Evolutionary conservation across 179 eudicot species (phyloP), one percentile per base, ranked within the genome.

Genomic region (Vitellaria paradoxa): DNA sequence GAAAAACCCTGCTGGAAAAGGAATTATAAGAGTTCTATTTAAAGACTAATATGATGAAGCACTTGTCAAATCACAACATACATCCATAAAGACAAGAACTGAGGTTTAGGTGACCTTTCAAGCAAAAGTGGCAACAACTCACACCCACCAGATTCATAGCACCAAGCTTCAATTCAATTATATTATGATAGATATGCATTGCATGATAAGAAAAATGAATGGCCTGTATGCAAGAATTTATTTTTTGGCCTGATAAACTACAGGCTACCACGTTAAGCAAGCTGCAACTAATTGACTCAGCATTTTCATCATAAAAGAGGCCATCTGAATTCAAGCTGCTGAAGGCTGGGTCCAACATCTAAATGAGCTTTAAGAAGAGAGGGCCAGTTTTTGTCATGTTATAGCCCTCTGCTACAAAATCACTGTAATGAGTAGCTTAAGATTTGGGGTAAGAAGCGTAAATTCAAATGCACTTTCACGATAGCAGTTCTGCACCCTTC

Each of bases 81-180:
- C 78, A 47, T 30, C 1, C 5, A 53, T 30, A 42, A 76, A 56
- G 14, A 46, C 55, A 26, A 76, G 78, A 65, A 61, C 78, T 65
- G 23, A 13, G 65, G 72, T 9, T 76, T 65, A 52, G 78, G 78
- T 24, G 78, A 65, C n/a, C 64, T 72, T 55, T 55, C 64, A 26
- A 72, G 64, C 13, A 72, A 23, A 40, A 11, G 1, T 17, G 40
- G 57, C 64, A 72, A 56, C 47, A 72, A 30, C 15, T n/a, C 3
- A 21, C 63, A 60, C 13, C 40, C 42, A 56, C 8, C 14, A 14
- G 4, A 42, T 4, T 8, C 62, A 57, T 60, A 15, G 3, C 20
- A 4, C 40, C 47, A 2, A 72, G 57, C 45, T 52, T 37, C 75
- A 72, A 56, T 24, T 56, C 46, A 1, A 26, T 45, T 11, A 72